Evolutionary conservation across 192 early-diverging fungal genomes (phyloP), one percentile per base, ranked within the genome.

Genomic region (Linnemannia hyalina): DNA sequence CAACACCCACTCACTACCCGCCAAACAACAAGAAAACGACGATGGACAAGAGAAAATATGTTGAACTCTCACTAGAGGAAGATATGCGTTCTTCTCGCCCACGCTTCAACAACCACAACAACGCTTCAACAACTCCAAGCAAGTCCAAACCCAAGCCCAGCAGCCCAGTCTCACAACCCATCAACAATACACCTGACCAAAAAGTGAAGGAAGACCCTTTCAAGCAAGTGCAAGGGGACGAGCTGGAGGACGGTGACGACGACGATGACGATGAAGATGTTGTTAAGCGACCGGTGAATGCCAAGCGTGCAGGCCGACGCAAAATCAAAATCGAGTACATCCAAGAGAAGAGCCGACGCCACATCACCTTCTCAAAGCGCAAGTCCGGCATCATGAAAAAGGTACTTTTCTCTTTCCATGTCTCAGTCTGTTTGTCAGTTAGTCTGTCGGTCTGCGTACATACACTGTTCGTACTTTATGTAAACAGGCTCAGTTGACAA

Each of bases 341-440:
- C 70, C 95, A 97, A 72, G 98, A 98, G 87, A 97, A 98, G 90
- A 94, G 93, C 77, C 90, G 97, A 83, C 94, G 98, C 73, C 97
- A 97, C 88, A 98, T 98, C 76, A 98, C 98, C 10, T 98, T 99
- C 80, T 94, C 93, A 85, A 99, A 99, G 88, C 94, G 98, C 83
- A 98, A 98, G 85, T 95, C 97, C n/a, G 98, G 98, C 55, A 97
- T 99, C 81, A 98, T 99, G 98, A 99, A 99, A 90, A 99, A 99
- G 94, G 94, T 94, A 86, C 29, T 26, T 26, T 6, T 46, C 60
- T 65, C 16, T 26, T 16, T 46, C 60, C 32, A 35, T 65, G 60
- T 65, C 26, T 65, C 60, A 65, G 26, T 65, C 26, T 0, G n/a
- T 29, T 29, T 41, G 23, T 26, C 26, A 15, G 4, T 26, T 9